phyloP scores from a whole-genome alignment of 78 protist genomes.

The Dictyostelium intermedium region DNA sequence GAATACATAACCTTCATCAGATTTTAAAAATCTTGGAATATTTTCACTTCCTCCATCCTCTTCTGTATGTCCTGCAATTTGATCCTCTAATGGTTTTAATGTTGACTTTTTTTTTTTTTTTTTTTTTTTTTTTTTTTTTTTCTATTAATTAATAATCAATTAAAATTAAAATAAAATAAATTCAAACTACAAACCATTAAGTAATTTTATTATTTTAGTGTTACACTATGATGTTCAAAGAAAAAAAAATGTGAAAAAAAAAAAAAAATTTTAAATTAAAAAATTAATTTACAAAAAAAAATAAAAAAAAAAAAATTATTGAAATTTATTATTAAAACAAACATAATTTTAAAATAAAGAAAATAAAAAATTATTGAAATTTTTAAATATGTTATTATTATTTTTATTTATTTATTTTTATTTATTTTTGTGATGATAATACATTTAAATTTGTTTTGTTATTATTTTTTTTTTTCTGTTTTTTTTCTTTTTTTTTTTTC shows the following conservation, averaged over 20 bases:
- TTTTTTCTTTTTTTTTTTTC: background rate
- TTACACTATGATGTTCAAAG: background rate
- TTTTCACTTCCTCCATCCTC: constrained; percentile 53
- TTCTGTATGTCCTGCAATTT: constrained; percentile 69
- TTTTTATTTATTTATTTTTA: too few relatives aligned
- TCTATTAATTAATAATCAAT: background rate
- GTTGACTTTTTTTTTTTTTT: background rate
- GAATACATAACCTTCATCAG: constrained; percentile 43
- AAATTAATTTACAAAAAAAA: too few relatives aligned
- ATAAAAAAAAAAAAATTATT: background rate
- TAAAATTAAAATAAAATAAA: too few relatives aligned
- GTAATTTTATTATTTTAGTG: background rate
- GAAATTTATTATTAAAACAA: background rate
- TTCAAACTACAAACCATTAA: background rate
- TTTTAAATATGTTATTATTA: too few relatives aligned
- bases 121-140: too few relatives aligned
- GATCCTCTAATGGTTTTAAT: constrained; percentile 42
- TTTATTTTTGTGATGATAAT: background rate
- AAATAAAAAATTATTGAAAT: background rate
- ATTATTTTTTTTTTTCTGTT: background rate
- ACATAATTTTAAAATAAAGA: background rate
- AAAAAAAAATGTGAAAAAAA: background rate
- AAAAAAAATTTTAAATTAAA: too few relatives aligned
- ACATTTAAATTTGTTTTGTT: background rate
- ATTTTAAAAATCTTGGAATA: constrained; percentile 37